Evolutionary conservation across 352 stramenopile species (phyloP).

Genomic region (Thraustotheca clavata): DNA sequence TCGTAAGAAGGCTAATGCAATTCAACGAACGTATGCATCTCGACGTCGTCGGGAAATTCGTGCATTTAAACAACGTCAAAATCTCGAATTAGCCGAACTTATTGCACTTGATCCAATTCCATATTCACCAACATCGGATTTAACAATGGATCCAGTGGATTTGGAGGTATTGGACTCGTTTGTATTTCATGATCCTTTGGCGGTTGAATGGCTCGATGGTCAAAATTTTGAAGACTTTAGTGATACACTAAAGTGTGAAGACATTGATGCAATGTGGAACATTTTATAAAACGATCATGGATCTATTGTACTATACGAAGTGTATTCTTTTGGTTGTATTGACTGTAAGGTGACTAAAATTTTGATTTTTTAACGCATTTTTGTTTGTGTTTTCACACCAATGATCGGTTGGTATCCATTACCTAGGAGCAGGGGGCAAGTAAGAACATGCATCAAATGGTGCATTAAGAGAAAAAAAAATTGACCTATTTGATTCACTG

Average conservation of each 20-base stretch:
- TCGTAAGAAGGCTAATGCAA: constrained; percentile 41
- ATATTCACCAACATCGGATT: not conserved
- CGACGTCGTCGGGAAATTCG: constrained; percentile 30
- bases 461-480: too few species aligned
- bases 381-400: too few species aligned
- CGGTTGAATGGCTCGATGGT: not conserved
- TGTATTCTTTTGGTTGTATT: not conserved
- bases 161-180: not conserved
- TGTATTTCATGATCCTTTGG: not conserved
- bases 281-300: not conserved
- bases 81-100: not conserved
- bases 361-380: too few species aligned
- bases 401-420: too few species aligned
- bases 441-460: too few species aligned
- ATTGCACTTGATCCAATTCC: not conserved
- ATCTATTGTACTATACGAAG: not conserved
- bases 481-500: too few species aligned
- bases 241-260: constrained; percentile 6
- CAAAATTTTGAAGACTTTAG: not conserved
- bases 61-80: constrained; percentile 20
- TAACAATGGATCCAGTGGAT: not conserved
- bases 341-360: too few species aligned
- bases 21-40: constrained; percentile 47
- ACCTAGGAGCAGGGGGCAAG: too few species aligned
- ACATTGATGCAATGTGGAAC: constrained; percentile 5